Conservation (phyloP, 768 basidiomycete genomes). For the Collybia nuda region DNA sequence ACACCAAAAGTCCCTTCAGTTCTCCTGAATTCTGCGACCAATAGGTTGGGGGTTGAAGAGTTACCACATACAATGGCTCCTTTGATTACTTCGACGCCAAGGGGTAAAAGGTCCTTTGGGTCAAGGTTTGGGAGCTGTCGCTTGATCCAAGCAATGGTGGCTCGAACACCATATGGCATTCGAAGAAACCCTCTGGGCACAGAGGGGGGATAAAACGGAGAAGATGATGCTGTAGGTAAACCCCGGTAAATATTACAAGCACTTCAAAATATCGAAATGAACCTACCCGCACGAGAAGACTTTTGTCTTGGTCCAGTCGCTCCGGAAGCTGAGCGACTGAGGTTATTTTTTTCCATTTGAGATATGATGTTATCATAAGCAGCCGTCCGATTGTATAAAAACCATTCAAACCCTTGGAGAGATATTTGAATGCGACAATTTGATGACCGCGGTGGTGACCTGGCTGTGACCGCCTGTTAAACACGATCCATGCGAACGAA, state of each 20-base stretch:
- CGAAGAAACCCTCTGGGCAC: conserved; percentile 23
- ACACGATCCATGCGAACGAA: not conserved
- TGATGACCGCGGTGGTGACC: conserved; percentile 34
- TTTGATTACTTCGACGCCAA: conserved; percentile 76
- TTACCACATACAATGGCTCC: conserved; percentile 88
- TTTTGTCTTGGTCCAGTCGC: conserved; percentile 37
- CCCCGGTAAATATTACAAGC: not conserved
- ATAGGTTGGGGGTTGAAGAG: conserved; percentile 75
- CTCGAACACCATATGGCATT: conserved; percentile 37
- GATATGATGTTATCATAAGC: conserved; percentile 87
- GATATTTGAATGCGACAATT: conserved; percentile 83
- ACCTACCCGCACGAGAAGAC: conserved; percentile 39
- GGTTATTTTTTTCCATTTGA: conserved; percentile 55
- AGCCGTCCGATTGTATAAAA: conserved; percentile 86
- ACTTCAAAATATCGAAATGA: not conserved
- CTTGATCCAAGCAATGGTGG: conserved; percentile 49
- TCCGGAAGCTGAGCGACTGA: conserved; percentile 32
- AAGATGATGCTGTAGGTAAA: conserved; percentile 20
- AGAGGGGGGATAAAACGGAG: conserved; percentile 30
- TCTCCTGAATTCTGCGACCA: conserved; percentile 80
- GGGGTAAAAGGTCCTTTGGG: conserved; percentile 81
- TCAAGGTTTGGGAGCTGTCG: conserved; percentile 70
- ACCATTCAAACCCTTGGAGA: conserved; percentile 88
- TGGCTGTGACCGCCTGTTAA: conserved; percentile 19
- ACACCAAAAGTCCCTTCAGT: conserved; percentile 81